Conservation (phyloP, 805 yeast species). For the Zygotorulaspora florentina region DNA sequence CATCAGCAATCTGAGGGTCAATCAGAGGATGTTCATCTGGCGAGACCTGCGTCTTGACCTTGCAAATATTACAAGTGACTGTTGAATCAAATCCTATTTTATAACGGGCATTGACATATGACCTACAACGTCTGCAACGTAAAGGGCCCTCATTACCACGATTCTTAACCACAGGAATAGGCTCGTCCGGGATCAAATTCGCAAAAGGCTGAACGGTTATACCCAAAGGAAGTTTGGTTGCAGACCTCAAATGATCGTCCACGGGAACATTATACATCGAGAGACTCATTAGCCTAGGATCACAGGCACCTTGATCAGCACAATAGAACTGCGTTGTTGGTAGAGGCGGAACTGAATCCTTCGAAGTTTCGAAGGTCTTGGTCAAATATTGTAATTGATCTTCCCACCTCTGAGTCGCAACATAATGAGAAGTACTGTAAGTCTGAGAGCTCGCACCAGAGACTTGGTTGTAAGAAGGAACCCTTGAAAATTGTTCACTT, state of each 20-base stretch:
- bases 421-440: constrained; percentile 25
- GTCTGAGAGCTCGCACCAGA: constrained; percentile 2
- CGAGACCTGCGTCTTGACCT: constrained; percentile 66
- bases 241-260: constrained; percentile 60
- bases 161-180: constrained; percentile 50
- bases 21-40: constrained; percentile 60
- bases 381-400: constrained; percentile 37
- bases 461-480: constrained; percentile 5
- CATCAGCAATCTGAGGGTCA: constrained; percentile 60
- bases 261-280: constrained; percentile 82
- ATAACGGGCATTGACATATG: constrained; percentile 84
- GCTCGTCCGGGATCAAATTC: constrained; percentile 45
- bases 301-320: constrained; percentile 79
- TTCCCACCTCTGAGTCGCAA: constrained; percentile 35
- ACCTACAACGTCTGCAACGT: constrained; percentile 87
- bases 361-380: constrained; percentile 61
- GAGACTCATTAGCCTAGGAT: constrained; percentile 72
- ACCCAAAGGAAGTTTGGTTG: constrained; percentile 77
- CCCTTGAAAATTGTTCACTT: constrained; percentile 9
- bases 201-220: constrained; percentile 84
- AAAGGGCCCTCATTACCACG: constrained; percentile 61
- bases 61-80: constrained; percentile 84
- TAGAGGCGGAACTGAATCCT: constrained; percentile 77
- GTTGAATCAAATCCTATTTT: constrained; percentile 53
- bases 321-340: constrained; percentile 68